Conservation (phyloP, 495 filamentous ascomycete genomes). For the Xylaria grammica region DNA sequence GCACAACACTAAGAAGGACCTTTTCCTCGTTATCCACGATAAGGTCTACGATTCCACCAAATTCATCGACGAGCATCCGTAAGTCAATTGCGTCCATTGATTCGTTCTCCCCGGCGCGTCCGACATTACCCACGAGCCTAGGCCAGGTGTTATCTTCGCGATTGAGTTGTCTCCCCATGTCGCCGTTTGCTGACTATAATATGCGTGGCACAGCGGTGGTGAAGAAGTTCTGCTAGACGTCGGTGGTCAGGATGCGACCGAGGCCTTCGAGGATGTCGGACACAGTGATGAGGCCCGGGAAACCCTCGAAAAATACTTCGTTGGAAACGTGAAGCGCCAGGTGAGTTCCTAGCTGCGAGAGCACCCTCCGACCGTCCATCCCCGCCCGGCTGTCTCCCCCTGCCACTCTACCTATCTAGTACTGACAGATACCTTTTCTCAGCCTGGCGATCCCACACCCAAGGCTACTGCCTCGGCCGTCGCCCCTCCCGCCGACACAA, state of each 20-base stretch:
- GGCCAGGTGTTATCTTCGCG: slow-evolving; percentile 1
- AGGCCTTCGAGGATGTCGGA: slow-evolving; percentile 99
- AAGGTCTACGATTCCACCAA: slow-evolving; percentile 88
- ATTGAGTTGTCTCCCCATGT: not conserved
- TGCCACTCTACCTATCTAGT: slow-evolving; percentile 8
- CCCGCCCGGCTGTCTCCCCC: slow-evolving; percentile 14
- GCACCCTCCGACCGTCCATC: not conserved
- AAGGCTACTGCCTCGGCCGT: slow-evolving; percentile 57
- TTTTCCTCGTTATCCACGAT: slow-evolving; percentile 91
- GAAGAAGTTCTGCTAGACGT: slow-evolving; percentile 98
- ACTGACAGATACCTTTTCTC: slow-evolving; percentile 30
- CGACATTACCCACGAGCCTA: not conserved
- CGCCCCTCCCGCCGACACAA: slow-evolving; percentile 56
- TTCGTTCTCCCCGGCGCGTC: not conserved
- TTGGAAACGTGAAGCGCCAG: slow-evolving; percentile 84
- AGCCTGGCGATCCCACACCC: slow-evolving; percentile 87
- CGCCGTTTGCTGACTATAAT: not conserved
- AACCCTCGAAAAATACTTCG: slow-evolving; percentile 79
- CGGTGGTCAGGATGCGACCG: slow-evolving; percentile 93
- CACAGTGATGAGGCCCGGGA: slow-evolving; percentile 99
- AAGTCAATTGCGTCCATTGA: slow-evolving; percentile 55
- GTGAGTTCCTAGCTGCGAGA: slow-evolving; percentile 56
- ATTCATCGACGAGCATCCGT: slow-evolving; percentile 99
- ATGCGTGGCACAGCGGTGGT: slow-evolving; percentile 72
- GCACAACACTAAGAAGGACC: slow-evolving; percentile 96